These are phyloP conservation scores for Kwoniella mangroviensis DNA, from an alignment of 768 basidiomycete genomes.

Conservation along the genomic window DNA sequence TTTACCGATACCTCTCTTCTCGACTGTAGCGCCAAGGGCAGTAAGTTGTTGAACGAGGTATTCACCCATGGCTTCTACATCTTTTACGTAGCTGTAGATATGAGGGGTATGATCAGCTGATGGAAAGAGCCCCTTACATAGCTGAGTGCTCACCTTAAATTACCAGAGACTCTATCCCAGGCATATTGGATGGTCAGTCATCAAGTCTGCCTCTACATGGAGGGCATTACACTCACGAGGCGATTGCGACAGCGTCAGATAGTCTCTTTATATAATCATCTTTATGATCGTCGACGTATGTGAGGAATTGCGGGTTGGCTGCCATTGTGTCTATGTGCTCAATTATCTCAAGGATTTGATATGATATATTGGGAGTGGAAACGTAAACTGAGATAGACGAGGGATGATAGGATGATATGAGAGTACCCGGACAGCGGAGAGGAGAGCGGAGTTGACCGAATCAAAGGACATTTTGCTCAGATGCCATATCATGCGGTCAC, in stretches of 20 bases:
- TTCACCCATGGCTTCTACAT: constrained; percentile 83
- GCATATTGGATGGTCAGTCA: neutral
- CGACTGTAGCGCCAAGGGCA: constrained; percentile 76
- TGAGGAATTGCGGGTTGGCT: constrained; percentile 55
- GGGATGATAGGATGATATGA: constrained; percentile 6
- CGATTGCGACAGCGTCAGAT: constrained; percentile 79
- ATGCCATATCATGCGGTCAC: neutral
- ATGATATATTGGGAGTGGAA: constrained; percentile 3
- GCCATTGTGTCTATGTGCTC: constrained; percentile 36
- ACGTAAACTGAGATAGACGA: constrained; percentile 2
- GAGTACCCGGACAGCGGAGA: constrained; percentile 5
- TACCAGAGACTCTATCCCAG: constrained; percentile 54
- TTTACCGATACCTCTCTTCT: constrained; percentile 74
- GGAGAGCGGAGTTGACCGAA: constrained; percentile 2
- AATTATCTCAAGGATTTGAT: too few relatives aligned
- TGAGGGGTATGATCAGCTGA: constrained; percentile 61
- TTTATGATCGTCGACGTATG: constrained; percentile 72
- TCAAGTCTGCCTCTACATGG: neutral
- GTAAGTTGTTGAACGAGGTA: constrained; percentile 78
- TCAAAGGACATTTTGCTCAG: neutral
- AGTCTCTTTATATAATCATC: constrained; percentile 77
- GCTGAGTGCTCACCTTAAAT: constrained; percentile 45
- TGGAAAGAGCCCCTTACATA: neutral
- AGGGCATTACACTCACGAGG: constrained; percentile 61
- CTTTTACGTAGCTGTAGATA: constrained; percentile 64